Evolutionary conservation across 2,329 filamentous ascomycete genomes (phyloP), one percentile per base, ranked within the genome.

Genomic region (Macrophomina tecta): DNA sequence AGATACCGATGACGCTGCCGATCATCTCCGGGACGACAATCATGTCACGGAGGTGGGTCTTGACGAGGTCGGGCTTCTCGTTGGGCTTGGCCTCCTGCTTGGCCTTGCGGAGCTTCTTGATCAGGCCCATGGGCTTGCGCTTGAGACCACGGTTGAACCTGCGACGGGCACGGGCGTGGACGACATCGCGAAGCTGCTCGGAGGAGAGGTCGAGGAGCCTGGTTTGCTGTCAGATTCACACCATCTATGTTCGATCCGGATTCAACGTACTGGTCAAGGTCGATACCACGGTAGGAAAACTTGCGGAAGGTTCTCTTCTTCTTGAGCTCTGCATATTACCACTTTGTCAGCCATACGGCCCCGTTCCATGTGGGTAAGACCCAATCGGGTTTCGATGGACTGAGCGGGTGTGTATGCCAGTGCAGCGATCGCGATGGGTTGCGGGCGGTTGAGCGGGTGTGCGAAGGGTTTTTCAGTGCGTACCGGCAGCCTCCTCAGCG

Each of bases 1-100:
- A 99, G 88, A 99, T 95, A 82, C 94, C 95, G 79, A 99, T 91
- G 79, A 99, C 94, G 84, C 88, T 92, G 79, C 95, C 95, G 82
- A 99, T 99, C 95, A 99, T 98, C 89, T 99, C 95, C 79, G 95
- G 95, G 77, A 99, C 95, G 81, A 99, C 90, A 83, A 99, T 97
- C 95, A 99, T 99, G 88, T 99, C 91, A 85, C 94, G 94, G 80
- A 99, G 91, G 84, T 99, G 94, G 72, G 94, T 99, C 91, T 97
- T 97, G 88, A 98, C 94, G 80, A 95, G 89, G 82, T 97, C 94
- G 82, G 94, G 94, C 92, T 98, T 97, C 93, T 98, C 94, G 87
- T 99, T 99, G 82, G 95, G 95, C 87, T 92, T 93, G 78, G 94
- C 94, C 87, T 97, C 93, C 86, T 97, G 93, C 91, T 97, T 97